Evolutionary conservation across 129 eudicot species (phyloP), one percentile per base, ranked within the genome.

Genomic region (Rutidosis leptorrhynchoides): DNA sequence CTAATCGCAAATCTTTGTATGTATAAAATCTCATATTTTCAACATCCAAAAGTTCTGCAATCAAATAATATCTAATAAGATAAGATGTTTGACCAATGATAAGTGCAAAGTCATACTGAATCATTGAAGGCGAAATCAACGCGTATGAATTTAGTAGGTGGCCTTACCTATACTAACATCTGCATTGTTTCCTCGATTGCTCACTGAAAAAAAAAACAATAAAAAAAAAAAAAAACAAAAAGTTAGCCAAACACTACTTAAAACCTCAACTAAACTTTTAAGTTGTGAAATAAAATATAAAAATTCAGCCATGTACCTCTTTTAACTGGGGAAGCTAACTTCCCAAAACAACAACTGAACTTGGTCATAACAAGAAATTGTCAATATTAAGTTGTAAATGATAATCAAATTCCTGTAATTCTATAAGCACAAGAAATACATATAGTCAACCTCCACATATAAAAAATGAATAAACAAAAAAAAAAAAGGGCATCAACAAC

Each of bases 31-130:
- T 84, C 46, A 79, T 67, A 52, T 87, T 81, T 49, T 74, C 75
- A 57, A 75, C 64, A 56, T 72, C 72, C 66, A 86, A 72, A 70
- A 87, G 80, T 81, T 84, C 96, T 88, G 87, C 71, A 82, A 65
- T 24, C 68, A 67, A 35, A 23, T 65, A 27, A 54, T 48, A 80
- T 16, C 32, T 29, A 10, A 14, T 73, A 20, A n/a, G n/a, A n/a
- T n/a, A 20, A 74, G 69, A 40, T 65, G 65, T 24, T 28, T 65
- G 26, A 42, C 20, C 64, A 26, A 63, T 14, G n/a, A 60, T 43
- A n/a, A n/a, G n/a, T n/a, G n/a, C n/a, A n/a, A n/a, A n/a, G n/a
- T n/a, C n/a, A n/a, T n/a, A n/a, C n/a, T n/a, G n/a, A n/a, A n/a
- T n/a, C n/a, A n/a, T n/a, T n/a, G 12, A 29, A 57, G 28, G 7